Conservation (phyloP, 768 basidiomycete species). For the Auricularia cornea region DNA sequence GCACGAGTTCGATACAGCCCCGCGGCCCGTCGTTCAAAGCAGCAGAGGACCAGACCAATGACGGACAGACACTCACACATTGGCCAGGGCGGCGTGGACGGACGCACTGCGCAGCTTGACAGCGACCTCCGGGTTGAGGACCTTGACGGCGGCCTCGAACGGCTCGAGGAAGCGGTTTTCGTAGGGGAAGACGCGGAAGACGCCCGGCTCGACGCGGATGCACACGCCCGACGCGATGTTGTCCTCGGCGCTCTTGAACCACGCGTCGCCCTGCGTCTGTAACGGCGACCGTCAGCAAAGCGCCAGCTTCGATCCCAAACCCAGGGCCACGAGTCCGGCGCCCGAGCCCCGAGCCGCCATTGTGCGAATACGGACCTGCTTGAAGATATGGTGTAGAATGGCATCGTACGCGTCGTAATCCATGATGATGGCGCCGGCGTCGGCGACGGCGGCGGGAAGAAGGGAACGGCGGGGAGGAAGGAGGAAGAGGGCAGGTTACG, state of each 20-base stretch:
- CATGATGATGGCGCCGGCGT: slow-evolving; percentile 28
- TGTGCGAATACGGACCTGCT: slow-evolving; percentile 38
- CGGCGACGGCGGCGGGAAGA: background rate
- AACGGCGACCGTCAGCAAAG: background rate
- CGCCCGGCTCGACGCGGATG: slow-evolving; percentile 55
- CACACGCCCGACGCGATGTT: slow-evolving; percentile 75
- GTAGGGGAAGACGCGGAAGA: slow-evolving; percentile 78
- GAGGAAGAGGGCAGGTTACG: background rate
- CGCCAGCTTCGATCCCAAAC: no score
- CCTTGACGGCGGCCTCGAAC: slow-evolving; percentile 70
- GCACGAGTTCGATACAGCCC: no score
- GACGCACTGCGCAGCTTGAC: slow-evolving; percentile 75
- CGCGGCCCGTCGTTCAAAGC: background rate
- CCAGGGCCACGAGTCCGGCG: no score
- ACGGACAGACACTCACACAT: slow-evolving; percentile 47
- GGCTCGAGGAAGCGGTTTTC: slow-evolving; percentile 73
- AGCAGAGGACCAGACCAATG: background rate
- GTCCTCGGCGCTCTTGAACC: slow-evolving; percentile 82
- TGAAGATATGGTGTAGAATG: slow-evolving; percentile 71
- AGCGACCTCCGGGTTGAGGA: slow-evolving; percentile 75
- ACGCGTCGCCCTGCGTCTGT: slow-evolving; percentile 74
- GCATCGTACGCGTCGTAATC: slow-evolving; percentile 58
- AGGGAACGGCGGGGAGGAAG: background rate
- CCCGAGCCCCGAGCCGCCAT: no score
- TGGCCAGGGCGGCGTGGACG: slow-evolving; percentile 67